Evolutionary conservation across 2,329 filamentous ascomycete species (phyloP), one percentile per base, ranked within the genome.

Genomic region (Ceratocystis harringtonii): DNA sequence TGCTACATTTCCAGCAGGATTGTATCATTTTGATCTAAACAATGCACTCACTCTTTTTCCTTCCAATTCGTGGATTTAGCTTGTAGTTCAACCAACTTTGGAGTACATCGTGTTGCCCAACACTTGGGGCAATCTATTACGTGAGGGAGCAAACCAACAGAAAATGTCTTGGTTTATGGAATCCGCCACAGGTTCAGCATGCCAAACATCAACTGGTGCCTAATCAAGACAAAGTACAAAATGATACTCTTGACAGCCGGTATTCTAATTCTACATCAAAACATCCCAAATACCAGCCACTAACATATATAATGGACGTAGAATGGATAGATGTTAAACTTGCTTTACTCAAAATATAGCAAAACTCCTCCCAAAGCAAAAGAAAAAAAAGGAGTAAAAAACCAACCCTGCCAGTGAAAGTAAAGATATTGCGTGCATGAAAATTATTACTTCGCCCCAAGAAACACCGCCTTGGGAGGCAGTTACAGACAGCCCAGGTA

Each of bases 301-400:
- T 28, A 25, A 52, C 22, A 52, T 17, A 52, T 25, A 22, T 52
- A n/a, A 52, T 10, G 2, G 48, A 52, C n/a, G 48, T 25, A 19
- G n/a, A 52, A 52, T n/a, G 22, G n/a, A 19, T 19, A 25, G n/a
- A 19, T 19, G n/a, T 25, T n/a, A 22, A 12, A 4, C n/a, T 19
- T 28, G 15, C 32, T 36, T n/a, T 32, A n/a, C 55, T 30, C 30
- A 58, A 62, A 44, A 68, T 68, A 63, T 66, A n/a, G 30, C 45
- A 58, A 61, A 52, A 64, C 30, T 45, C 65, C 48, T 52, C 60
- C 60, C 60, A 48, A n/a, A 32, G 10, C 10, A 17, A 10, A 17
- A 62, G 17, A 57, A 30, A 6, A 57, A 22, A 44, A 22, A 48
- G 28, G 28, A 62, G 55, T 28, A 28, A 50, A 12, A 60, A 44